These are phyloP conservation scores for Gymnopilus junonius DNA, from an alignment of 768 basidiomycete species.

Conservation along the genomic window DNA sequence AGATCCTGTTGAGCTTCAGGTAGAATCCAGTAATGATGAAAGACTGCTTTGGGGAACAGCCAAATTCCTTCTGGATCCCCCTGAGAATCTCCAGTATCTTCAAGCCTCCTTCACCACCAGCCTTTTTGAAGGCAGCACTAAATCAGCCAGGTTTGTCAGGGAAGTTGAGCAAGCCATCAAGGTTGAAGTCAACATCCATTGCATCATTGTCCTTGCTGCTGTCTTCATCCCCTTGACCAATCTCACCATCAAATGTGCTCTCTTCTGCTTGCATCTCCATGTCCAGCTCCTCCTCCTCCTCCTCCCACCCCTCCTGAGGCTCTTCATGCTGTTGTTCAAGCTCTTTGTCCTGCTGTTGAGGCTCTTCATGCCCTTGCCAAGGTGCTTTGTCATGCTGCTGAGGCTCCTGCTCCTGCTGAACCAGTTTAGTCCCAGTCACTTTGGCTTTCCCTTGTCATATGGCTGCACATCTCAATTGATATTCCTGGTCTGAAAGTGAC, in stretches of 20 bases:
- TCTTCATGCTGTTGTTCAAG: too few relatives aligned
- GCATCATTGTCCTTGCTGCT: too few relatives aligned
- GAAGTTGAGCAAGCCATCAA: too few relatives aligned
- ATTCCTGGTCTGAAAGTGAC: not conserved
- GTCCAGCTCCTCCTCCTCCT: not conserved
- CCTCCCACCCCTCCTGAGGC: too few relatives aligned
- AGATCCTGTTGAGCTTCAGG: not conserved
- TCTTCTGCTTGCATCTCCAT: not conserved
- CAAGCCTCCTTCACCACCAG: not conserved
- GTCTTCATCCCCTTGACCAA: not conserved
- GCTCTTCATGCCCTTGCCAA: too few relatives aligned
- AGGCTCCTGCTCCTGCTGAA: not conserved
- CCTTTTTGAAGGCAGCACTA: not conserved
- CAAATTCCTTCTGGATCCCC: not conserved
- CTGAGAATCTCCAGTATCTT: not conserved
- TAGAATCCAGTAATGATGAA: not conserved
- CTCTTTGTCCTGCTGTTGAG: too few relatives aligned
- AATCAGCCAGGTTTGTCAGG: not conserved
- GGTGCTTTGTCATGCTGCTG: too few relatives aligned
- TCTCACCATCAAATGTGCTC: not conserved
- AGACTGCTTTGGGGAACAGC: not conserved
- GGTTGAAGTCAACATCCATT: too few relatives aligned
- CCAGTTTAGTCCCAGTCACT: too few relatives aligned
- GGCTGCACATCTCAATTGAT: not conserved
- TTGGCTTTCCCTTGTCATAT: not conserved